phyloP scores from a whole-genome alignment of 331 rosid species.

The Rosa hybrid region DNA sequence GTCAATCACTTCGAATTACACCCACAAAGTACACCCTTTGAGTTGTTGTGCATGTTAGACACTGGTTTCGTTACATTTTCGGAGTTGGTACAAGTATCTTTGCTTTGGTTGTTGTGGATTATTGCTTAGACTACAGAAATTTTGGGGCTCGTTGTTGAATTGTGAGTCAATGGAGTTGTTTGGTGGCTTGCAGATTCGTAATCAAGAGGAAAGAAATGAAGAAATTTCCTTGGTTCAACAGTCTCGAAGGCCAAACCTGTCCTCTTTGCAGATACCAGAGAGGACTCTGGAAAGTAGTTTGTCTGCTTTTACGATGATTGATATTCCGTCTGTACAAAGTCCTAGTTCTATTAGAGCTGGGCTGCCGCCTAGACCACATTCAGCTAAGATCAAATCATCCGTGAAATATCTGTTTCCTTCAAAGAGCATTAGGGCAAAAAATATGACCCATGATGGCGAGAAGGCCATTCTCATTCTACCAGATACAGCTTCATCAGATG shows the following conservation, averaged over 20 bases:
- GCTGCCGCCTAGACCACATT: constrained; percentile 71
- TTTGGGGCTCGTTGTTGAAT: constrained; percentile 5
- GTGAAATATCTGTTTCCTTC: constrained; percentile 56
- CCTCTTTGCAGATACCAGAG: constrained; percentile 68
- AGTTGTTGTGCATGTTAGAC: not conserved
- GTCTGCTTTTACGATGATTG: constrained; percentile 47
- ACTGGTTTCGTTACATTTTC: not conserved
- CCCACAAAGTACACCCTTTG: not conserved
- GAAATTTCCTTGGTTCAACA: constrained; percentile 43
- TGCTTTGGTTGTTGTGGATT: not conserved
- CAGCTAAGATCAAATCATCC: constrained; percentile 57
- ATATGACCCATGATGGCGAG: constrained; percentile 43
- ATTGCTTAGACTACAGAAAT: not conserved
- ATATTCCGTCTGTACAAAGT: constrained; percentile 40
- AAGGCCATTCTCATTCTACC: constrained; percentile 62
- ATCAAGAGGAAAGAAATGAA: constrained; percentile 36
- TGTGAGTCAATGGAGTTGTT: constrained; percentile 27
- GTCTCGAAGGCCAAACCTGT: constrained; percentile 52
- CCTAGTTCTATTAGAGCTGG: constrained; percentile 58
- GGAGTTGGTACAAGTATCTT: not conserved
- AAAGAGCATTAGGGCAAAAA: constrained; percentile 52
- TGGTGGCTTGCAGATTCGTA: constrained; percentile 35
- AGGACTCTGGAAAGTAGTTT: constrained; percentile 55
- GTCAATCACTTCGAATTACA: not conserved
- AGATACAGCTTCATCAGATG: constrained; percentile 47